Conservation (phyloP, 202 grass and related monocot genomes). For the Musa balbisiana region DNA sequence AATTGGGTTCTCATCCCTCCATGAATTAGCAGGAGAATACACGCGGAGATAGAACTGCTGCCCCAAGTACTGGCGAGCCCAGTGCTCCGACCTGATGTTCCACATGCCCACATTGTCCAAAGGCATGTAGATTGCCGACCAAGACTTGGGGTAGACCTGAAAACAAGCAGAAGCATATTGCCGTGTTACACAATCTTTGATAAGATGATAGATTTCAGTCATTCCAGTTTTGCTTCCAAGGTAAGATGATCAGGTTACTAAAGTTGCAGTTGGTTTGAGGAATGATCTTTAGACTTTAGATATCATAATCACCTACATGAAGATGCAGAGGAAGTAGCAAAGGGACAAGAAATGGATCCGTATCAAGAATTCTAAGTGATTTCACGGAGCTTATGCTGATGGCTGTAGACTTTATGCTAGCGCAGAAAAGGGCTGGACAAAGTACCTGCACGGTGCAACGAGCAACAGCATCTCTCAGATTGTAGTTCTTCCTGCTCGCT, state of each 20-base stretch:
- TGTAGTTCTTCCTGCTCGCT: conserved; percentile 12
- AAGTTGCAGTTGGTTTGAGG: too few species aligned
- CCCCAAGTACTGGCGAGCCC: conserved; percentile 13
- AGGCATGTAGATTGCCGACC: conserved; percentile 20
- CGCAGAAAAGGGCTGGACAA: too few species aligned
- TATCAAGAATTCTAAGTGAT: too few species aligned
- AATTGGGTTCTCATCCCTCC: conserved; percentile 16
- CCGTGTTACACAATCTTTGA: too few species aligned
- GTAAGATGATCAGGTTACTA: neutral
- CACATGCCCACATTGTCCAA: conserved; percentile 19
- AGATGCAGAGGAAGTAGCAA: too few species aligned
- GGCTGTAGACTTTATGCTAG: too few species aligned
- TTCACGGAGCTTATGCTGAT: too few species aligned
- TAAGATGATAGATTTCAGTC: neutral
- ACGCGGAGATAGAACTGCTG: conserved; percentile 17
- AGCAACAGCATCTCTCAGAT: conserved; percentile 13
- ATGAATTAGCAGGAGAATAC: conserved; percentile 9
- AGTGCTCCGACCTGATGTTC: conserved; percentile 16
- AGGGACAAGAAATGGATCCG: too few species aligned
- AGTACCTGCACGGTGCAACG: conserved; percentile 22
- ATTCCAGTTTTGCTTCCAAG: neutral
- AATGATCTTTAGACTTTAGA: too few species aligned
- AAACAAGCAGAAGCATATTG: neutral
- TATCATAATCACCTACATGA: too few species aligned
- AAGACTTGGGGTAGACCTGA: conserved; percentile 16